Evolutionary conservation across 225 moss, liverwort and hornwort genomes (phyloP).

Genomic region (Thuidium tamariscinum): DNA sequence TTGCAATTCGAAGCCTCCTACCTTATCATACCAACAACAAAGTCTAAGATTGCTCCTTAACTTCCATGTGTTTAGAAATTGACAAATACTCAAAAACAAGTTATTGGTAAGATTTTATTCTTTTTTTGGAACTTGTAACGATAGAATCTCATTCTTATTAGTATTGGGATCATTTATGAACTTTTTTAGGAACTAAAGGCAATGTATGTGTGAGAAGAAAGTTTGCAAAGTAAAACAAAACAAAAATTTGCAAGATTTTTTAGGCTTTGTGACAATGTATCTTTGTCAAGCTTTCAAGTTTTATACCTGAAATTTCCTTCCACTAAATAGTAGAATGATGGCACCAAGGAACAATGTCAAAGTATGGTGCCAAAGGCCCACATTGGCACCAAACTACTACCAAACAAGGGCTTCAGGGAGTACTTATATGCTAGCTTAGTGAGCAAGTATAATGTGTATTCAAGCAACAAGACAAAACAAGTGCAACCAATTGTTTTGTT

Average conservation of each 20-base stretch:
- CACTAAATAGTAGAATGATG: background rate
- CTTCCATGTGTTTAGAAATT: background rate
- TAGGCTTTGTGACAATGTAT: rapidly evolving
- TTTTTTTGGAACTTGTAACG: background rate
- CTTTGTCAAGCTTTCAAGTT: rapidly evolving
- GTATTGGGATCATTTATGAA: background rate
- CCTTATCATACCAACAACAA: too few species aligned
- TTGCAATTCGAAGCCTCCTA: too few species aligned
- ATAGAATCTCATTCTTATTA: background rate
- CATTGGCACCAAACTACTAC: background rate
- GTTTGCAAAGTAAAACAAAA: rapidly evolving
- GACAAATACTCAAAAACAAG: rapidly evolving
- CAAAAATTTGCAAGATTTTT: too few species aligned
- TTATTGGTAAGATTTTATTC: too few species aligned
- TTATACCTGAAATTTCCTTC: background rate
- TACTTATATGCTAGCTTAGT: too few species aligned
- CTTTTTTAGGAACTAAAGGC: rapidly evolving
- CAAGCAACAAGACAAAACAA: too few species aligned
- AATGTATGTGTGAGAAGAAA: background rate
- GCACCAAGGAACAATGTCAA: rapidly evolving
- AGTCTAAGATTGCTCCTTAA: background rate
- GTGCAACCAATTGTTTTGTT: too few species aligned
- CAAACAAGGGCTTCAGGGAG: too few species aligned
- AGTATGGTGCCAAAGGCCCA: background rate
- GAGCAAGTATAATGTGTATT: too few species aligned